Evolutionary conservation across 331 rosid species (phyloP), one percentile per base, ranked within the genome.

Genomic region (Rhamnella rubrinervis): DNA sequence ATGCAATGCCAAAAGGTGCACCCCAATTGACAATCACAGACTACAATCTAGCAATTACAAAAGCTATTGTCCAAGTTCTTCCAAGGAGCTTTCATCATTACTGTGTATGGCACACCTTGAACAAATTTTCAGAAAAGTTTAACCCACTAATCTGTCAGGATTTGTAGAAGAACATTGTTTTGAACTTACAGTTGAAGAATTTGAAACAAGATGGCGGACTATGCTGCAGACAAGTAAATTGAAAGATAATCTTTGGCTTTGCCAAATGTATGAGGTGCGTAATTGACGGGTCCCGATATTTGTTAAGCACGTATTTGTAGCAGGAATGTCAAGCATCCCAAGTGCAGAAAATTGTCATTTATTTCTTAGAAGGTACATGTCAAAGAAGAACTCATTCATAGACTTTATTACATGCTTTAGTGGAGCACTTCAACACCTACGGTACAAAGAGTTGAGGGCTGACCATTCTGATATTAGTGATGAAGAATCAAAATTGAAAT

Each of bases 11-110:
- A 1, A 63, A 47, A 17, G 38, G 52, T 21, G 31, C 35, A 11
- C 67, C 67, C 1, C 25, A 39, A 20, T 8, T 63, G 23, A 63
- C 39, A 39, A 40, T 63, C 26, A 63, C n/a, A 7, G 37, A 63
- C 19, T 51, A 63, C 39, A 51, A 39, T 63, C 67, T 0, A 18
- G 10, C 52, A 9, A 63, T 63, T n/a, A 26, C 55, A 63, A 63
- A 63, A 63, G 52, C 52, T 16, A 40, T 63, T 7, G 31, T 28
- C 16, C 52, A 63, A n/a, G 67, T 63, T 39, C 52, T 39, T 63
- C 52, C 67, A 20, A 7, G 0, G 23, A 41, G 23, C 4, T 47
- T 63, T 0, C 67, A 20, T 4, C 18, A 10, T 11, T 39, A 9
- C 39, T 39, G 67, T 19, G 10, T 63, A 17, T 63, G 53, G 52